Evolutionary conservation across 345 rosid genomes (phyloP), one percentile per base, ranked within the genome.

Genomic region (Euphorbia tirucalli): DNA sequence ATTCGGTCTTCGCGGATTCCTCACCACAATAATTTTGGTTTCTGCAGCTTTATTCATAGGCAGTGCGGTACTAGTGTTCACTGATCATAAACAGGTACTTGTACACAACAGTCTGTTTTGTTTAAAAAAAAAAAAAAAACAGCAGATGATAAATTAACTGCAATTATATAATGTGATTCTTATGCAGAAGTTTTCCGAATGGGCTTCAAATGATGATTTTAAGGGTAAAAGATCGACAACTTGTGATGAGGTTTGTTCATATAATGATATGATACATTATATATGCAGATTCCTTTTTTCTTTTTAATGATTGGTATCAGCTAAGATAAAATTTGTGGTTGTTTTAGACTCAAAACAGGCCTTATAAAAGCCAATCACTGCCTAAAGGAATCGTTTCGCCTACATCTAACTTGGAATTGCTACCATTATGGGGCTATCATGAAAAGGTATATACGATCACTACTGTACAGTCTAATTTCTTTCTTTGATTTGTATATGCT

Each of bases 331-430:
- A 39, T 11, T 11, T 35, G 3, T 37, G 1, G 18, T 52, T 65
- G n/a, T 35, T 28, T 41, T 78, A 88, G 90, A 75, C 71, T 59
- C 86, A 74, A 25, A 22, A 77, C 54, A 79, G 82, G 65, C 83
- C 82, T 60, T 44, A 4, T 24, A 88, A 93, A 66, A 82, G 75
- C 32, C 85, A 84, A 78, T 65, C 80, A 7, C 75, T 93, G 59
- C 98, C 98, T 27, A 70, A 61, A 83, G 98, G 93, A 10, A 87
- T 93, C 35, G 79, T 90, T 71, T 78, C 87, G 19, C 71, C 74
- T 66, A 87, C 86, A 64, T 87, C 98, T 22, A 89, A 93, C 73
- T 79, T 89, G 69, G 90, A 89, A 86, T 74, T 89, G 88, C 49
- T 82, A 69, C 86, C 94, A 0, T 76, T 90, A 74, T 90, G 87